Conservation (phyloP, 2,329 filamentous ascomycete genomes). For the Ceratocystis ficicola region DNA sequence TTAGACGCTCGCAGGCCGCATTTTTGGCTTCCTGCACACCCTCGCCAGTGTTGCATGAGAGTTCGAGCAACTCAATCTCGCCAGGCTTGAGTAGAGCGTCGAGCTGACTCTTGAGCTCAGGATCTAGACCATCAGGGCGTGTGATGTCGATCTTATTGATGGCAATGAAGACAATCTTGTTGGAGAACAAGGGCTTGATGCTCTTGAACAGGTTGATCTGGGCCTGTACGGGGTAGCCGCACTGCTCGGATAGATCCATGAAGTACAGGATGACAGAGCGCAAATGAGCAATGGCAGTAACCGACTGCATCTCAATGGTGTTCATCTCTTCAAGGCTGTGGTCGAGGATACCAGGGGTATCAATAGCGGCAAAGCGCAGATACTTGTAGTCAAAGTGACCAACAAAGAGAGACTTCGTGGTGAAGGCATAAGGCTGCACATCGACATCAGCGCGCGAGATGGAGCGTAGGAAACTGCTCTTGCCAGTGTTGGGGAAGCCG, state of each 20-base stretch:
- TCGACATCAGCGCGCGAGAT: conserved; percentile 92
- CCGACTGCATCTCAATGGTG: conserved; percentile 90
- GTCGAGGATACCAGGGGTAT: conserved; percentile 96
- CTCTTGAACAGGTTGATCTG: conserved; percentile 93
- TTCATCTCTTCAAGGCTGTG: conserved; percentile 99
- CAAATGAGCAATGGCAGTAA: conserved; percentile 94
- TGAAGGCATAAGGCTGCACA: conserved; percentile 87
- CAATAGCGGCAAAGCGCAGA: conserved; percentile 58
- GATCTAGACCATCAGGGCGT: conserved; percentile 73
- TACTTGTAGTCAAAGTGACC: conserved; percentile 94
- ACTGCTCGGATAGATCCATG: conserved; percentile 95
- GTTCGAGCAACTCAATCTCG: conserved; percentile 83
- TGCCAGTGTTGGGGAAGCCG: conserved; percentile 95
- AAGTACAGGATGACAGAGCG: conserved; percentile 93
- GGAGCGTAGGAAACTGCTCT: conserved; percentile 87
- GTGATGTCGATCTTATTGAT: conserved; percentile 97
- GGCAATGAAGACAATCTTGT: conserved; percentile 93
- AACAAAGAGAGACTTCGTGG: conserved; percentile 92
- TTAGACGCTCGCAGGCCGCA: conserved; percentile 78
- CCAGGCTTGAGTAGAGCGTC: conserved; percentile 70
- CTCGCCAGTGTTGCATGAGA: conserved; percentile 90
- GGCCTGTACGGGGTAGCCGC: conserved; percentile 80
- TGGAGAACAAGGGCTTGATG: conserved; percentile 92
- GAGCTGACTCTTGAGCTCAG: conserved; percentile 64
- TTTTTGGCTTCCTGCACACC: conserved; percentile 94